Evolutionary conservation across 208 protist species (phyloP), one percentile per base, ranked within the genome.

Genomic region (Tritrichomonas foetus): DNA sequence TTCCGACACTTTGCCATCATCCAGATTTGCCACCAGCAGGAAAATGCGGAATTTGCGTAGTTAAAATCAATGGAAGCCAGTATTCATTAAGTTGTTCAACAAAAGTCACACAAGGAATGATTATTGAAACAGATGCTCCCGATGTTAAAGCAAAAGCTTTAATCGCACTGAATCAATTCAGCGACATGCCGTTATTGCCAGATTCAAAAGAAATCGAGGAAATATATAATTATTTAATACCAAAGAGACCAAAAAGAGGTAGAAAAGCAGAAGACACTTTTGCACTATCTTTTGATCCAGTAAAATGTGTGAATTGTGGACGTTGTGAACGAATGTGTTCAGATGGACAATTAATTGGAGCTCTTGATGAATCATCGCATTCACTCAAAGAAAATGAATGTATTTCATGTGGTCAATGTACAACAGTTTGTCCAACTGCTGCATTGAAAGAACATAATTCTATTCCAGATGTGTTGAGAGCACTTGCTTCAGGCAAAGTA

Each of bases 381-480:
- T 25, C 30, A 13, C 22, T 55, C 95, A n/a, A 14, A 39, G 94
- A 95, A 0, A 33, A 47, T 41, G 93, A 25, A 41, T 97, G 96
- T 84, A 96, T 96, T 72, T 92, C 64, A 41, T 97, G 96, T 72
- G 96, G 96, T 25, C 95, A 96, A 44, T 97, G 96, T 93, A 75
- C 95, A 1, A 53, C 44, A 0, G 78, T 95, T 14, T 97, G 96
- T 92, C 96, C 96, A 9, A 93, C 94, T 47, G 93, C 82, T 20
- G 94, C 96, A 9, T 75, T 96, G 33, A 8, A 27, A 0, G 95
- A 94, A 80, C 64, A 93, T 8, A 36, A 92, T 16, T n/a, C 94
- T 39, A 66, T 95, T 39, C 92, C 94, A 13, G 27, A 92, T 0
- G 93, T 95, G 3, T 36, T 82, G 0, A 44, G 61, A 25, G 94